Conservation (phyloP, 345 rosid genomes). For the Lumnitzera littorea region DNA sequence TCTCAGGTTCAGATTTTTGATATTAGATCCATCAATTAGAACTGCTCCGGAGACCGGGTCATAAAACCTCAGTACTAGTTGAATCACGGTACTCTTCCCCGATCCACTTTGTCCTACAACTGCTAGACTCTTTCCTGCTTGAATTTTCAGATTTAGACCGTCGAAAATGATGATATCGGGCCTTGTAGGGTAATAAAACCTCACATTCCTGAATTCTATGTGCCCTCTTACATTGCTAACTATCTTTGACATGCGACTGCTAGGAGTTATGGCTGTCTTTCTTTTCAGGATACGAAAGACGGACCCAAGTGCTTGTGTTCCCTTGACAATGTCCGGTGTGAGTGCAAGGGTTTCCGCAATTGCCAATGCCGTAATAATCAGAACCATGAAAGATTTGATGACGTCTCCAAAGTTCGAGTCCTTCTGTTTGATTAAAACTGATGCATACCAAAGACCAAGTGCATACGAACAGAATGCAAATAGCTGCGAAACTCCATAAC, state of each 20-base stretch:
- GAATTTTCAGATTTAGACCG: constrained; percentile 35
- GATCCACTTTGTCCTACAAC: constrained; percentile 81
- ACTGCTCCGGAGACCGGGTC: constrained; percentile 50
- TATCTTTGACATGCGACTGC: constrained; percentile 27
- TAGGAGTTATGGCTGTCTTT: constrained; percentile 40
- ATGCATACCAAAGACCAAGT: constrained; percentile 85
- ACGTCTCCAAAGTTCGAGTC: constrained; percentile 44
- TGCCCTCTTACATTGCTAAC: constrained; percentile 47
- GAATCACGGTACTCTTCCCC: constrained; percentile 74
- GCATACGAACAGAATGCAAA: constrained; percentile 60
- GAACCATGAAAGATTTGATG: constrained; percentile 64
- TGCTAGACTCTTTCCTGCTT: constrained; percentile 62
- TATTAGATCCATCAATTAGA: constrained; percentile 51
- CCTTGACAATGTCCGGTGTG: constrained; percentile 80
- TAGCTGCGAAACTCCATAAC: constrained; percentile 63
- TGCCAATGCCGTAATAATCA: constrained; percentile 53
- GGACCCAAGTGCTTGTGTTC: constrained; percentile 68
- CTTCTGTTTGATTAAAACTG: constrained; percentile 42
- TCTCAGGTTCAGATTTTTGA: constrained; percentile 52
- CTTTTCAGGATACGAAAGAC: constrained; percentile 62
- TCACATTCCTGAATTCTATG: constrained; percentile 46
- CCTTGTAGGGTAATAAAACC: constrained; percentile 63
- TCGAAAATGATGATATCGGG: constrained; percentile 49
- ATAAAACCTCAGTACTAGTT: constrained; percentile 64
- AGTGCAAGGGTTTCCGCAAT: constrained; percentile 82